phyloP scores from a whole-genome alignment of 441 rosid genomes.

The Biscutella auriculata region DNA sequence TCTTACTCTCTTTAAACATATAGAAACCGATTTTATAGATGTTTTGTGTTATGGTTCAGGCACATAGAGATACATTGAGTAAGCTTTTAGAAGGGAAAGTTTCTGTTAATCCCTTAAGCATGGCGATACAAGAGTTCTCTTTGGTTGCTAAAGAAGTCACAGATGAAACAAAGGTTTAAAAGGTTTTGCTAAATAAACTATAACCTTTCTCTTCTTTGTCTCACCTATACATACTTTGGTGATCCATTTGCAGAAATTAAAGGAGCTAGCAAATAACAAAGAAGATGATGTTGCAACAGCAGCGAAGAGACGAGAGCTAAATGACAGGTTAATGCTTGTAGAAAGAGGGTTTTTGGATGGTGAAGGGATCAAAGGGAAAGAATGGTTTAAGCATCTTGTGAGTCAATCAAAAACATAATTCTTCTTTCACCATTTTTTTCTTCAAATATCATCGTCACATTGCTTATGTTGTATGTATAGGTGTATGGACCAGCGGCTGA shows the following conservation, averaged over 20 bases:
- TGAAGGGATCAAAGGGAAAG: constrained; percentile 60
- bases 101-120: constrained; percentile 39
- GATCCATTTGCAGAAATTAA: constrained; percentile 35
- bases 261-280: constrained; percentile 16
- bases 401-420: constrained; percentile 14
- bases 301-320: constrained; percentile 47
- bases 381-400: constrained; percentile 91
- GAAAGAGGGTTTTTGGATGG: constrained; percentile 87
- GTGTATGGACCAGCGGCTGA: constrained; percentile 58
- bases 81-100: constrained; percentile 32
- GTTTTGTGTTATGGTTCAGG: constrained; percentile 11
- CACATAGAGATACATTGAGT: constrained; percentile 40
- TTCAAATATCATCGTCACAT: not conserved
- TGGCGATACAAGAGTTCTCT: constrained; percentile 44
- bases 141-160: constrained; percentile 43
- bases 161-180: constrained; percentile 49
- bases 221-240: not conserved
- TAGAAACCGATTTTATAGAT: not conserved
- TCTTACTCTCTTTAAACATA: not conserved
- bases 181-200: not conserved
- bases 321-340: constrained; percentile 75
- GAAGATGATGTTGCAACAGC: constrained; percentile 21
- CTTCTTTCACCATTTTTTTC: not conserved
- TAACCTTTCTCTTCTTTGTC: not conserved
- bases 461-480: constrained; percentile 24